Evolutionary conservation across 192 early-diverging fungal genomes (phyloP), one percentile per base, ranked within the genome.

Genomic region (Coemansia sp.): DNA sequence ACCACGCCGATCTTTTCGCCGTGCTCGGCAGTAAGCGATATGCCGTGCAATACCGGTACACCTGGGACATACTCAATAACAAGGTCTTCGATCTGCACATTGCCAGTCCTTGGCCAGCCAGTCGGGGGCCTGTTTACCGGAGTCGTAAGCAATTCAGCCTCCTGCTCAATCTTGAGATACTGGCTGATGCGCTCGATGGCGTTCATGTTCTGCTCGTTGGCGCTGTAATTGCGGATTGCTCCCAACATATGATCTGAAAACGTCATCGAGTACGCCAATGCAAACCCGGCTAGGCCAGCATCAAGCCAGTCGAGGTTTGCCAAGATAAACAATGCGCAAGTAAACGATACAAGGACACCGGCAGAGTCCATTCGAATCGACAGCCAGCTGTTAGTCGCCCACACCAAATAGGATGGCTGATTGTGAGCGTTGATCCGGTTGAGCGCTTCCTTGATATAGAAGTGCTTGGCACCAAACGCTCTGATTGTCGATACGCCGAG

Each of bases 1-100:
- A 96, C 93, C 72, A 98, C 89, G 43, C 93, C 96, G 70, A 98
- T 91, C 76, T 94, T 94, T 76, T 93, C 88, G 9, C 84, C 80
- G 24, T 91, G 87, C 16, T 84, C 84, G 63, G 96, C 88, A 3
- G 76, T 61, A 60, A 96, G 87, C 12, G 88, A 88, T 36, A 99
- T 73, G 51, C 89, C 84, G 43, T 93, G 91, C 22, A 98, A 86
- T 13, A 95, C 91, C 20, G 89, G 89, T 22, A 87, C 86, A 41
- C 93, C 94, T 34, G 90, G 89, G 1, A 89, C 79, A 68, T 98
- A 97, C 59, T 88, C 88, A 63, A 96, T 86, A 7, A 86, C 76
- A 34, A 98, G 70, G 47, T 91, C 69, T 34, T 90, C 79, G 43
- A 96, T 85, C 52, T 86, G 73, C 36, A 97, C 88, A 36, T 87